Conservation (phyloP, 169 alveolate genomes). For the Plasmodium gaboni region DNA sequence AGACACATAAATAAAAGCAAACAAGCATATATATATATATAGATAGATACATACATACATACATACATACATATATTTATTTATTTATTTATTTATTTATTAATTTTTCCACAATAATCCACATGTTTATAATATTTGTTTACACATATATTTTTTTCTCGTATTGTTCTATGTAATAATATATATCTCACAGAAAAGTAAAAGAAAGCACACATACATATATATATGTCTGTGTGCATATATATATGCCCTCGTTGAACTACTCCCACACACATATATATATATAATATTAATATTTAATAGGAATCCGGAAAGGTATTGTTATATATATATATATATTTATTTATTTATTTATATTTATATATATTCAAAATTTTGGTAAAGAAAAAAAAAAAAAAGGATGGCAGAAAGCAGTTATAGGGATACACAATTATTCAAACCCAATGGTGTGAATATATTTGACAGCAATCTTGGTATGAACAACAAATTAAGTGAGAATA, state of each 20-base stretch:
- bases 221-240: not conserved
- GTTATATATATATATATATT: not conserved
- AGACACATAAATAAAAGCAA: too few species aligned
- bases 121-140: too few species aligned
- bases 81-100: too few species aligned
- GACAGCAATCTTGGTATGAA: not conserved
- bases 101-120: too few species aligned
- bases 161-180: too few species aligned
- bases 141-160: too few species aligned
- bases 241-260: constrained; percentile 1
- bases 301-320: too few species aligned
- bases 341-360: not conserved
- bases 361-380: not conserved
- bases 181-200: not conserved
- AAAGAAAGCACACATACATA: not conserved
- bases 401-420: not conserved
- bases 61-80: too few species aligned
- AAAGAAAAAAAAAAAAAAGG: not conserved
- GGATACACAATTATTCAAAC: constrained; percentile 3
- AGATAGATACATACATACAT: too few species aligned
- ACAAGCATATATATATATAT: too few species aligned
- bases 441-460: constrained; percentile 8
- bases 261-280: not conserved
- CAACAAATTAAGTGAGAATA: not conserved
- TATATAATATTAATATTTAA: not conserved